Conservation (phyloP, 345 rosid genomes). For the Salix purpurea region DNA sequence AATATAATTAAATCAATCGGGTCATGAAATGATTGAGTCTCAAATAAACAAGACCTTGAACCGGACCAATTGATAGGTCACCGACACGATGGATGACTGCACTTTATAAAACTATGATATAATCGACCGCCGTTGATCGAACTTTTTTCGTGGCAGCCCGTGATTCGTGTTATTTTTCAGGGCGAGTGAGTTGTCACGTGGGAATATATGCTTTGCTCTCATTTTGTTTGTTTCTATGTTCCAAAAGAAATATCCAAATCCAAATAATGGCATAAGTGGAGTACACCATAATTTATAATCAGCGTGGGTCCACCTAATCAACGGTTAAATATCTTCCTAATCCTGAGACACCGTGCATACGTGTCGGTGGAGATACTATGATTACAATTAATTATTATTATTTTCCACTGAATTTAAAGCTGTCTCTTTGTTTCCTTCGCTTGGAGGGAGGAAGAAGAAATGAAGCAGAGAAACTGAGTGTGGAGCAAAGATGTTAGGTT, state of each 20-base stretch:
- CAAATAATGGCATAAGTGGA: neutral
- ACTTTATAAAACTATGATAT: too few species aligned
- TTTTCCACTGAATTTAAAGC: neutral
- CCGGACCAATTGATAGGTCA: too few species aligned
- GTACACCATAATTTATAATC: neutral
- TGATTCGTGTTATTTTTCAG: slow-evolving; percentile 1
- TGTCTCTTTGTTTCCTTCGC: neutral
- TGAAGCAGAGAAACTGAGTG: slow-evolving; percentile 17
- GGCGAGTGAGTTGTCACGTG: slow-evolving; percentile 18
- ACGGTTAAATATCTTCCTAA: slow-evolving; percentile 21
- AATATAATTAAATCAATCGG: too few species aligned
- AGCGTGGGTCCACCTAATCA: slow-evolving; percentile 13
- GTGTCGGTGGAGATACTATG: neutral
- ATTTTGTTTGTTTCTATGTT: slow-evolving; percentile 1
- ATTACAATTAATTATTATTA: too few species aligned
- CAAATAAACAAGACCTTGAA: too few species aligned
- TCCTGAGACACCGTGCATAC: neutral
- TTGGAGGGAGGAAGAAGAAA: neutral
- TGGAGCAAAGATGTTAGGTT: slow-evolving; percentile 25
- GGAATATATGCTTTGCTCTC: slow-evolving; percentile 19
- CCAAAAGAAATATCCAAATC: slow-evolving; percentile 4
- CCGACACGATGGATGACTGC: too few species aligned
- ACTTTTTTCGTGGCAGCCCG: neutral
- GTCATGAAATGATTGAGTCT: too few species aligned
- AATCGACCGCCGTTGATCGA: neutral